These are phyloP conservation scores for Lentinus brumalis DNA, from an alignment of 768 basidiomycete species.

Conservation along the genomic window DNA sequence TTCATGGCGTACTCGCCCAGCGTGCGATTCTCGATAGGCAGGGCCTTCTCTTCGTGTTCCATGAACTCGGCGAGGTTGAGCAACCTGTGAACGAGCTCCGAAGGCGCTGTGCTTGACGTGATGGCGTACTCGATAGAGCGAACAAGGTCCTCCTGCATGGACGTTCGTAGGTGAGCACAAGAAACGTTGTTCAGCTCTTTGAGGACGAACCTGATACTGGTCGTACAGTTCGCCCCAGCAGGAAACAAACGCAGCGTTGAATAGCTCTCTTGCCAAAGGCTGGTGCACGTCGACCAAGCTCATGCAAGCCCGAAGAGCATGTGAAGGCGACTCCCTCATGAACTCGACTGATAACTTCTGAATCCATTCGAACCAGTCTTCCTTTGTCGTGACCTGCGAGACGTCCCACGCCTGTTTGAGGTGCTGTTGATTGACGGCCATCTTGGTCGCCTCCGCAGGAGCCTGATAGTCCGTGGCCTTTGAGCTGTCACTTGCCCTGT, in stretches of 20 bases:
- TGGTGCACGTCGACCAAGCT: conserved; percentile 89
- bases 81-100: conserved; percentile 88
- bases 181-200: background rate
- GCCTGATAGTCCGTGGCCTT: conserved; percentile 76
- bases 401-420: conserved; percentile 97
- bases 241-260: conserved; percentile 97
- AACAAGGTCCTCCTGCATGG: conserved; percentile 85
- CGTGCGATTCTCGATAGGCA: conserved; percentile 91
- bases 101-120: conserved; percentile 71
- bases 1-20: conserved; percentile 93
- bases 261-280: conserved; percentile 90
- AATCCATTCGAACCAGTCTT: conserved; percentile 97
- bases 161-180: background rate
- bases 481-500: conserved; percentile 56
- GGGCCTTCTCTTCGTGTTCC: conserved; percentile 96
- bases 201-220: conserved; percentile 77
- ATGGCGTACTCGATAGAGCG: conserved; percentile 87
- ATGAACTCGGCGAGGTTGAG: conserved; percentile 97
- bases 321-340: conserved; percentile 97
- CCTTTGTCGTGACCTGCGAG: conserved; percentile 68
- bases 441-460: conserved; percentile 78
- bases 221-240: conserved; percentile 98
- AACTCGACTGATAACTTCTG: conserved; percentile 90
- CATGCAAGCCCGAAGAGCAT: conserved; percentile 96
- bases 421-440: conserved; percentile 95